Evolutionary conservation across 345 rosid genomes (phyloP).

Genomic region (Microthlaspi erraticum): DNA sequence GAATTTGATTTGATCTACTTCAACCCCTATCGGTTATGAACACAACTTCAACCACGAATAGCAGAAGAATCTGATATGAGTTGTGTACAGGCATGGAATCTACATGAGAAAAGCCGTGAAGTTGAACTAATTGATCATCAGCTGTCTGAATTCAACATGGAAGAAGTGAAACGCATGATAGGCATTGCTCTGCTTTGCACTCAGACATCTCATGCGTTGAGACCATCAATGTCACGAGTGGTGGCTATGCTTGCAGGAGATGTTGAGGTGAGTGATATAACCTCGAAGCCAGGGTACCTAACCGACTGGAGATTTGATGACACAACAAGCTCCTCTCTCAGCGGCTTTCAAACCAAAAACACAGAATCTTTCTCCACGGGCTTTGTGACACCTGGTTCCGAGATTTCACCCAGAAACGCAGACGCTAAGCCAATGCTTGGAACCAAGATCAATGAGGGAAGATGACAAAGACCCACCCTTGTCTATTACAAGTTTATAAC

Average conservation of each 20-base stretch:
- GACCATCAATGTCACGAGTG: slow-evolving; percentile 75
- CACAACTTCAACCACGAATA: neutral
- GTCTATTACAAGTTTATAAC: too few species aligned
- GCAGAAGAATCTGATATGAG: neutral
- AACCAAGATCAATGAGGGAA: slow-evolving; percentile 25
- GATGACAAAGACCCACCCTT: slow-evolving; percentile 19
- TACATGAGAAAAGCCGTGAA: slow-evolving; percentile 53
- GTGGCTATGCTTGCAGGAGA: slow-evolving; percentile 73
- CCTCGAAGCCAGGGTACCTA: slow-evolving; percentile 60
- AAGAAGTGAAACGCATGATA: slow-evolving; percentile 56
- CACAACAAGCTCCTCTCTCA: slow-evolving; percentile 41
- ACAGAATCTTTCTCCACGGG: slow-evolving; percentile 14
- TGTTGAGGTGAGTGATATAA: slow-evolving; percentile 52
- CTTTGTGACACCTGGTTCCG: slow-evolving; percentile 28
- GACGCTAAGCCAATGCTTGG: slow-evolving; percentile 36
- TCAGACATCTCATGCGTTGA: slow-evolving; percentile 52
- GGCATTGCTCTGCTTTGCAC: slow-evolving; percentile 69
- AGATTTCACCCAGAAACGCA: neutral
- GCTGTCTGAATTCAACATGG: slow-evolving; percentile 47
- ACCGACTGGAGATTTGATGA: slow-evolving; percentile 60
- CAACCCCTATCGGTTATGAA: neutral
- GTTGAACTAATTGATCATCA: slow-evolving; percentile 52
- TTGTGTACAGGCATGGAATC: slow-evolving; percentile 60
- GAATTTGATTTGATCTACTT: neutral
- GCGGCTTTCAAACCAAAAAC: slow-evolving; percentile 15